Conservation (phyloP, 179 eudicot genomes). For the Vitellaria paradoxa region DNA sequence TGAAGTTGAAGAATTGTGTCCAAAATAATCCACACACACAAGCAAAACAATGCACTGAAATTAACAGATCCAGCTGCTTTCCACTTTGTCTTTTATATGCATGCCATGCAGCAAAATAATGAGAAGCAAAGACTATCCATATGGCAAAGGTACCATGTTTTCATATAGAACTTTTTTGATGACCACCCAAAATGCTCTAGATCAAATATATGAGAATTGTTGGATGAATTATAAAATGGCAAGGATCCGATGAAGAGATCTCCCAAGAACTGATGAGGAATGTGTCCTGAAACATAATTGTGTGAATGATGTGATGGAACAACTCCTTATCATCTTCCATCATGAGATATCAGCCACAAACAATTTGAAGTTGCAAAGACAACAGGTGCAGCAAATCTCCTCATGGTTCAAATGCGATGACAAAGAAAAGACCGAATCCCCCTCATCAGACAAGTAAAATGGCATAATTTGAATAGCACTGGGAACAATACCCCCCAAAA, state of each 20-base stretch:
- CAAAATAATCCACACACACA: background rate
- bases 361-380: background rate
- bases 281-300: background rate
- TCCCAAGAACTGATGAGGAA: background rate
- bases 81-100: background rate
- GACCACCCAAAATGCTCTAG: background rate
- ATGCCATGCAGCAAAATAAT: background rate
- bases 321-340: background rate
- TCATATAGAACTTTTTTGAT: background rate
- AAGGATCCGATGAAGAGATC: background rate
- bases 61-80: background rate
- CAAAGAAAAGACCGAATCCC: conserved; percentile 1
- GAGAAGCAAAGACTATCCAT: background rate
- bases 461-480: background rate
- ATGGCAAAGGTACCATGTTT: background rate
- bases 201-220: background rate
- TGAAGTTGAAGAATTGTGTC: background rate
- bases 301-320: background rate
- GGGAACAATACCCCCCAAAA: background rate
- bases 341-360: background rate
- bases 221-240: background rate
- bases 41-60: background rate
- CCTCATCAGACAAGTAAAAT: background rate
- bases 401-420: background rate
- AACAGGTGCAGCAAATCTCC: background rate